A percentile compares a stretch with the other conserved stretches of the same genome.
These are phyloP conservation scores for Tuber borchii DNA, from an alignment of 495 filamentous ascomycete genomes.

Conservation along the genomic window DNA sequence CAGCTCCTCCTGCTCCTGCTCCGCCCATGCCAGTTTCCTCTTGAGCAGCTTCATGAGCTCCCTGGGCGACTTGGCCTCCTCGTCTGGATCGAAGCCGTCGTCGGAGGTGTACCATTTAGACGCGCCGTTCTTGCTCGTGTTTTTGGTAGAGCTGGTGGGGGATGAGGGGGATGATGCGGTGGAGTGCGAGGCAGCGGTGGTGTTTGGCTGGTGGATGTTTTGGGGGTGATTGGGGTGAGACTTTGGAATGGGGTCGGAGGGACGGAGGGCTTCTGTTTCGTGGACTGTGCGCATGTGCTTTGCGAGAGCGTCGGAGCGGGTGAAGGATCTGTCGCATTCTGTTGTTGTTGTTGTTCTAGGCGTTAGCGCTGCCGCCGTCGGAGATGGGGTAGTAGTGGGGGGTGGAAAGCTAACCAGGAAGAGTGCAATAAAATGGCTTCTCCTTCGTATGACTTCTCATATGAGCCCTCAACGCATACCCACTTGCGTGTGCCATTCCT, in stretches of 20 bases:
- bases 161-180: conserved; percentile 18
- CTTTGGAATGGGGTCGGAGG: conserved; percentile 79
- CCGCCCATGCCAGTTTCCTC: conserved; percentile 73
- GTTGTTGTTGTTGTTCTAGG: not conserved
- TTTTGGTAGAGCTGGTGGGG: conserved; percentile 8
- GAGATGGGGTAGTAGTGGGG: not conserved
- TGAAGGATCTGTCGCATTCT: conserved; percentile 98
- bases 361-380: not conserved
- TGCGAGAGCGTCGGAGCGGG: conserved; percentile 88
- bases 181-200: not conserved
- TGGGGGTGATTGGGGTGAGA: conserved; percentile 54
- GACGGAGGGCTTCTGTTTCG: conserved; percentile 86
- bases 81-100: conserved; percentile 63
- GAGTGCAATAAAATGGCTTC: conserved; percentile 93
- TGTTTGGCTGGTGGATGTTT: conserved; percentile 27
- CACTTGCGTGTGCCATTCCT: conserved; percentile 83
- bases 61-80: conserved; percentile 61
- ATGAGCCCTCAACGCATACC: conserved; percentile 90
- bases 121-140: conserved; percentile 43
- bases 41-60: conserved; percentile 68
- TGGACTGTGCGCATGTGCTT: conserved; percentile 99
- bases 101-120: conserved; percentile 54
- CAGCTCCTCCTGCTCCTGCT: conserved; percentile 60
- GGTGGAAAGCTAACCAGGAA: conserved; percentile 67
- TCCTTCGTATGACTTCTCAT: conserved; percentile 97